Percentiles rank a stretch among this genome's conserved stretches.
Evolutionary conservation across 495 filamentous ascomycete species (phyloP).

Genomic region (Astrothelium subdiscretum): DNA sequence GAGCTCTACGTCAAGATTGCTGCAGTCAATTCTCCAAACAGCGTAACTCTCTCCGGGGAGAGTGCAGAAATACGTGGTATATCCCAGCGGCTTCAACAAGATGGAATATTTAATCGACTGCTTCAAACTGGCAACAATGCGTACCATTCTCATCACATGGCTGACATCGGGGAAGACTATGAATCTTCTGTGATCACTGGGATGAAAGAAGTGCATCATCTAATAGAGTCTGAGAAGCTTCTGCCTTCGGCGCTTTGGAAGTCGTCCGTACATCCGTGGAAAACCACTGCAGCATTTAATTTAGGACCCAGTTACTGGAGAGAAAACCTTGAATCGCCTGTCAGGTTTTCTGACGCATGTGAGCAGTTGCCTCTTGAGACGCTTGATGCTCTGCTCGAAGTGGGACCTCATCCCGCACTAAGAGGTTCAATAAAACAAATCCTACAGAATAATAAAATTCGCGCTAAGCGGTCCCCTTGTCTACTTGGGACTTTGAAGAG

Average conservation of each 20-base stretch:
- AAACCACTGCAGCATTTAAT: background rate
- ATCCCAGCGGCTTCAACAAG: background rate
- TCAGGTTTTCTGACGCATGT: background rate
- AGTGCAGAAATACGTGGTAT: constrained; percentile 7
- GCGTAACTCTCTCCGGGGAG: constrained; percentile 25
- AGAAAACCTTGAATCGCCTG: constrained; percentile 6
- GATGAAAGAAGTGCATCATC: background rate
- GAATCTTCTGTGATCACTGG: background rate
- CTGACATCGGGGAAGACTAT: constrained; percentile 8
- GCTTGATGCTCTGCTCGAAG: constrained; percentile 9
- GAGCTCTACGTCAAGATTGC: constrained; percentile 8
- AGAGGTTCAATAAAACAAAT: background rate
- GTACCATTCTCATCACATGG: constrained; percentile 53
- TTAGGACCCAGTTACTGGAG: constrained; percentile 11
- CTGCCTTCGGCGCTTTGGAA: background rate
- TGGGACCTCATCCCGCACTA: constrained; percentile 10
- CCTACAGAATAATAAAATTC: background rate
- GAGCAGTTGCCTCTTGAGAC: background rate
- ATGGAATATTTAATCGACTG: background rate
- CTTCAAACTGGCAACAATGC: background rate
- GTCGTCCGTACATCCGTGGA: background rate
- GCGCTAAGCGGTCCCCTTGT: background rate
- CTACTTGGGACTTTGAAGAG: background rate
- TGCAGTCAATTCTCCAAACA: constrained; percentile 27
- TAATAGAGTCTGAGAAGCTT: background rate